Evolutionary conservation across 768 basidiomycete species (phyloP).

Genomic region (Cantharellus cinnabarinus): DNA sequence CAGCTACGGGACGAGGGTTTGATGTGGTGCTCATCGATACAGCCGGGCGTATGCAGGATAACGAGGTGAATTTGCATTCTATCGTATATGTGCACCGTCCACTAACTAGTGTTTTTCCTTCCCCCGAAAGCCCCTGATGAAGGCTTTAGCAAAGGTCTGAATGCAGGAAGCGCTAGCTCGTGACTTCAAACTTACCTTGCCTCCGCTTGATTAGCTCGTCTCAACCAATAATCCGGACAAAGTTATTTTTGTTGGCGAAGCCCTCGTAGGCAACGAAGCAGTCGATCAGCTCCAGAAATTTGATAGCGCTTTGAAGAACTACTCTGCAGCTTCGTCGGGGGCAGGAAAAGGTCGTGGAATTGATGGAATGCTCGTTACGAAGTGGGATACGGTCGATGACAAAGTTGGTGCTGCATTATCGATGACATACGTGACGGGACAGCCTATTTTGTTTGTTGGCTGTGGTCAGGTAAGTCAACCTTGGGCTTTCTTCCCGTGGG

Average conservation of each 20-base stretch:
- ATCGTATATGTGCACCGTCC: background rate
- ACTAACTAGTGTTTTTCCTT: background rate
- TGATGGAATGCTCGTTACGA: slow-evolving; percentile 95
- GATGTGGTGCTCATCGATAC: slow-evolving; percentile 97
- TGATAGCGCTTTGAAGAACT: slow-evolving; percentile 82
- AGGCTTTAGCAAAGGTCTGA: slow-evolving; percentile 79
- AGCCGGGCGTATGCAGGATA: slow-evolving; percentile 98
- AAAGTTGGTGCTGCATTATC: slow-evolving; percentile 95
- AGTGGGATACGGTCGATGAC: slow-evolving; percentile 98
- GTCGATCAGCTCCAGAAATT: slow-evolving; percentile 96
- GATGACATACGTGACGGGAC: slow-evolving; percentile 98
- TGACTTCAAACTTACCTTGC: background rate
- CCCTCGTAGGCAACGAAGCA: slow-evolving; percentile 94
- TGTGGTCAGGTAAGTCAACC: slow-evolving; percentile 64
- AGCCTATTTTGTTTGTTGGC: slow-evolving; percentile 95
- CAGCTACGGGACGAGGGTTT: slow-evolving; percentile 76
- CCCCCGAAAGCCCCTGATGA: slow-evolving; percentile 63
- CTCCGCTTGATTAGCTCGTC: slow-evolving; percentile 39
- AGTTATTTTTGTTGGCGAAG: slow-evolving; percentile 95
- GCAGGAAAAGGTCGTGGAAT: slow-evolving; percentile 69
- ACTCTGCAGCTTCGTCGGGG: slow-evolving; percentile 40
- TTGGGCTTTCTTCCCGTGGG: background rate
- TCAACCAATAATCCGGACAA: slow-evolving; percentile 90
- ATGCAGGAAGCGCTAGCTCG: slow-evolving; percentile 3
- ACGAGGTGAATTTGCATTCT: slow-evolving; percentile 41